Percentiles rank a stretch among this genome's conserved stretches.
Conservation (phyloP, 139 green algal species). For the Chlorella sp. region DNA sequence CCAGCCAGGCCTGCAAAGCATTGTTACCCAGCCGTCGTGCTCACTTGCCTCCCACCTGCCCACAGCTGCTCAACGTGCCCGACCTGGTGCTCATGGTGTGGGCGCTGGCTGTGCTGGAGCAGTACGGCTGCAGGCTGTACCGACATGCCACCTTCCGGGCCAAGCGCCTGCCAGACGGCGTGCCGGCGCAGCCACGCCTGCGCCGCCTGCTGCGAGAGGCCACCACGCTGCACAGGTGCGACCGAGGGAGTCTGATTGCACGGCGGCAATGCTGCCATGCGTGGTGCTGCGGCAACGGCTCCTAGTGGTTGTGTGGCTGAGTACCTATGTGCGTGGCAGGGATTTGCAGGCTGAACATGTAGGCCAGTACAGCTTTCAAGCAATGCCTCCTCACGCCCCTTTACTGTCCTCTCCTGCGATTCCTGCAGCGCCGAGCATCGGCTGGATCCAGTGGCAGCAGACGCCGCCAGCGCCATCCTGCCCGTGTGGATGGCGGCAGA, state of each 20-base stretch:
- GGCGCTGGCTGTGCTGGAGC: slow-evolving; percentile 44
- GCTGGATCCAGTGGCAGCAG: slow-evolving; percentile 3
- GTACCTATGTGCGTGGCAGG: no score
- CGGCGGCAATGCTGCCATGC: no score
- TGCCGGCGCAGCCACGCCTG: slow-evolving; percentile 21
- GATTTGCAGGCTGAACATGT: no score
- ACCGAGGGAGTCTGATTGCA: no score
- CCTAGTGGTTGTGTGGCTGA: no score
- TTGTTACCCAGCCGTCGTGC: not conserved
- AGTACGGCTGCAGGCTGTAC: slow-evolving; percentile 31
- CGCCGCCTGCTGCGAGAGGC: slow-evolving; percentile 42
- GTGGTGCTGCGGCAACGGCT: no score
- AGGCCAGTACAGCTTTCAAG: no score
- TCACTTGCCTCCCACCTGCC: not conserved
- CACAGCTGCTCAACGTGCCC: slow-evolving; percentile 30
- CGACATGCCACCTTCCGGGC: slow-evolving; percentile 6
- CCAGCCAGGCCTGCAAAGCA: not conserved
- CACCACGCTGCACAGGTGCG: slow-evolving; percentile 12
- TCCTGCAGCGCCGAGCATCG: not conserved
- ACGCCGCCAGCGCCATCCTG: slow-evolving; percentile 21
- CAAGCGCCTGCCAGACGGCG: slow-evolving; percentile 16
- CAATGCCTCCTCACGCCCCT: no score
- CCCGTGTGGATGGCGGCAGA: not conserved
- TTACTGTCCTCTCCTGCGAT: no score
- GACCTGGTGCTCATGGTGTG: slow-evolving; percentile 40